Evolutionary conservation across 202 grass and related monocot species (phyloP), one percentile per base, ranked within the genome.

Genomic region (Zoysia matrella): DNA sequence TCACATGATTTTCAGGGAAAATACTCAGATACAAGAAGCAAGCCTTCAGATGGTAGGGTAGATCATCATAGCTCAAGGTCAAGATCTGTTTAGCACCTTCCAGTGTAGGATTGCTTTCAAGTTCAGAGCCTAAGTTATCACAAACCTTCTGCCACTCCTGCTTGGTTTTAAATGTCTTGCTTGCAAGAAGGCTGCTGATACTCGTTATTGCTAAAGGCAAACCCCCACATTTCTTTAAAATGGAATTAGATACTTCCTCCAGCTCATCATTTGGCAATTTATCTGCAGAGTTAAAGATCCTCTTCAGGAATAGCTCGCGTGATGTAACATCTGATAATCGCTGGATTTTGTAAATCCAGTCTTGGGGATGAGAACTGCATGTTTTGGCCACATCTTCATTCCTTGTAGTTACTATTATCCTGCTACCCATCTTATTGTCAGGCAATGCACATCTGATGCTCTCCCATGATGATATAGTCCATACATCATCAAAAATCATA

Each of bases 21-120:
- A 88, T 85, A 67, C 89, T 88, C 18, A 88, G 73, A 77, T 87
- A 91, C 46, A 91, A 64, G 56, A 91, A 91, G 67, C 89, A 85
- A 16, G 73, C 36, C 73, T 75, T 88, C 40, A 85, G 60, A 75
- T 91, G 50, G 12, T 88, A 85, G 2, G 82, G 86, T 52, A 91
- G 39, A 82, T 91, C 81, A 79, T 91, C 73, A 55, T 91, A 91
- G 65, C 82, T 82, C 10, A 85, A 57, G 36, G 51, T 79, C 56
- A 91, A 71, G 3, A 88, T 69, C 72, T 63, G 67, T 57, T 82
- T 76, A 2, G 67, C 62, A 0, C 66, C 60, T 83, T 73, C 83
- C 2, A 90, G 15, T 13, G 76, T 72, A 22, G 76, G 75, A 54
- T 74, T 84, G 4, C 11, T 79, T 82, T 88, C 85, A 54, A 88